phyloP scores from a whole-genome alignment of 768 basidiomycete genomes.

The Pisolithus albus region DNA sequence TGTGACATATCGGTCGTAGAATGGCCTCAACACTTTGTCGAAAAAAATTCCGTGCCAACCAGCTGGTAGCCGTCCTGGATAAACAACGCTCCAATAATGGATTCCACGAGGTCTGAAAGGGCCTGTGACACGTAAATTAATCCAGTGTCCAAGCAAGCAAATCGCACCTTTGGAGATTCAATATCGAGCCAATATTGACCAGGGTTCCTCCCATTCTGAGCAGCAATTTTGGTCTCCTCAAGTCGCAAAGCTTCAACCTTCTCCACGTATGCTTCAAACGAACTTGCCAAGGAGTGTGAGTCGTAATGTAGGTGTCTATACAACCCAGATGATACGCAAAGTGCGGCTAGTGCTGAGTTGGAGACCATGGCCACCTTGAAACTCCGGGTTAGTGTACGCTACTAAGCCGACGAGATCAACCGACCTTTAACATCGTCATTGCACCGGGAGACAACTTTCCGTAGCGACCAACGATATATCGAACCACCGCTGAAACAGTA shows the following conservation, averaged over 20 bases:
- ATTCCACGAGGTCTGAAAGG: slow-evolving; percentile 75
- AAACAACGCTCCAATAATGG: slow-evolving; percentile 71
- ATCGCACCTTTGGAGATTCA: slow-evolving; percentile 67
- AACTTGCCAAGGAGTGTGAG: slow-evolving; percentile 42
- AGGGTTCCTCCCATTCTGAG: slow-evolving; percentile 42
- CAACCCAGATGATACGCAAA: slow-evolving; percentile 66
- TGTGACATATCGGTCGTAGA: slow-evolving; percentile 70
- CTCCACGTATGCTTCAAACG: slow-evolving; percentile 48
- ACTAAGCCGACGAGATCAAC: not conserved
- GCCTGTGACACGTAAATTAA: slow-evolving; percentile 35
- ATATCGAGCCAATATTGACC: slow-evolving; percentile 76
- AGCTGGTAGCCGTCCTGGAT: slow-evolving; percentile 67
- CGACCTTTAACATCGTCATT: slow-evolving; percentile 73
- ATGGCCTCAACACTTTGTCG: slow-evolving; percentile 62
- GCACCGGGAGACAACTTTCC: slow-evolving; percentile 63
- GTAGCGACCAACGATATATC: slow-evolving; percentile 60
- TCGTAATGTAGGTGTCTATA: slow-evolving; percentile 55
- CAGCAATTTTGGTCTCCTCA: slow-evolving; percentile 42
- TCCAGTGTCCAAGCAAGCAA: not conserved
- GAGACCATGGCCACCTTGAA: slow-evolving; percentile 79
- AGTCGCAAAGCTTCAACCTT: slow-evolving; percentile 40
- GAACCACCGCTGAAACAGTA: slow-evolving; percentile 54
- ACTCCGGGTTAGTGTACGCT: not conserved
- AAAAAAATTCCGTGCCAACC: slow-evolving; percentile 59
- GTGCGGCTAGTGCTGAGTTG: slow-evolving; percentile 66